Percentiles rank a stretch among this genome's conserved stretches.
These are phyloP conservation scores for Plasmodium vivax DNA, from an alignment of 169 alveolate species.

Conservation along the genomic window DNA sequence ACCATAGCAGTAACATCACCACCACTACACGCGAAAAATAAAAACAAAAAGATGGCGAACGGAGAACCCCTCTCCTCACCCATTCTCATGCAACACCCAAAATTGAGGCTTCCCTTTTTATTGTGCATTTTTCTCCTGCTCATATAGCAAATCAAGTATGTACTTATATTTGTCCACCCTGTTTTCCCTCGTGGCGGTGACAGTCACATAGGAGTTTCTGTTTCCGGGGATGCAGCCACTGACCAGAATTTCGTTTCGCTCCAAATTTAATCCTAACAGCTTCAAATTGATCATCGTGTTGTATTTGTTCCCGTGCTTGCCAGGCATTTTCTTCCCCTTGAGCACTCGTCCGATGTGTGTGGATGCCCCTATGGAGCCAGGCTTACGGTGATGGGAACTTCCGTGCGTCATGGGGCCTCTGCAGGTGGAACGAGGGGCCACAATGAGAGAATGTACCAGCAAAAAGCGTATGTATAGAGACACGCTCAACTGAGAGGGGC, in stretches of 20 bases:
- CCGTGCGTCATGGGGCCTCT: conserved; percentile 95
- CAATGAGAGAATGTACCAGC: neutral
- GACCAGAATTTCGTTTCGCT: conserved; percentile 88
- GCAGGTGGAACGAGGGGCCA: neutral
- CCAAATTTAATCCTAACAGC: conserved; percentile 93
- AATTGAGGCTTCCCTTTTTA: neutral
- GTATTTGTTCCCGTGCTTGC: conserved; percentile 90
- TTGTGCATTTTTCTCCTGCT: conserved; percentile 66
- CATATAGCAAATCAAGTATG: conserved; percentile 61
- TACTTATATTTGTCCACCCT: conserved; percentile 68
- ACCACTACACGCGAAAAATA: neutral
- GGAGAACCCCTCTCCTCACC: neutral
- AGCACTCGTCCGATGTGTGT: conserved; percentile 95
- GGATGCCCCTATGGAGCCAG: conserved; percentile 95
- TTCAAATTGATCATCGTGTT: conserved; percentile 86
- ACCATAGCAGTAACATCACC: neutral
- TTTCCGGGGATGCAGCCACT: conserved; percentile 96
- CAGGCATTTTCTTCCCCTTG: conserved; percentile 96
- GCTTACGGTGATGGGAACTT: conserved; percentile 92
- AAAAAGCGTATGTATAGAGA: neutral
- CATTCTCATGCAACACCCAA: neutral
- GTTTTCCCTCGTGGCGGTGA: conserved; percentile 80
- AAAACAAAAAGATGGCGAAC: neutral
- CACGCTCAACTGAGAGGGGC: neutral
- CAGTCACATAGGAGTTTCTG: conserved; percentile 88